Evolutionary conservation across 768 basidiomycete genomes (phyloP).

Genomic region (Inosperma sp.): DNA sequence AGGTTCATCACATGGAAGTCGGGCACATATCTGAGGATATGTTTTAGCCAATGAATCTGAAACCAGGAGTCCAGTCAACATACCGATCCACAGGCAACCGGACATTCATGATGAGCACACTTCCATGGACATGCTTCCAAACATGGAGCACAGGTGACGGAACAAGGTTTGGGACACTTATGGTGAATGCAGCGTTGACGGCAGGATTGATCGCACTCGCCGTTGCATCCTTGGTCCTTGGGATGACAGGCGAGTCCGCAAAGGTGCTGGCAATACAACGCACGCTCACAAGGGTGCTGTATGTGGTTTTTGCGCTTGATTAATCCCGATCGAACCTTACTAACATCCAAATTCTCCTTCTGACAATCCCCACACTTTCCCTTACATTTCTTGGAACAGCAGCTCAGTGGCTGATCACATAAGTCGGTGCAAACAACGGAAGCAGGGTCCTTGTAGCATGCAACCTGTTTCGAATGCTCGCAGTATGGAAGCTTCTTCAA

Average conservation of each 20-base stretch:
- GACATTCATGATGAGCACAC: slow-evolving; percentile 53
- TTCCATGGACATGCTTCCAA: slow-evolving; percentile 57
- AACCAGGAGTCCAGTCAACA: slow-evolving; percentile 25
- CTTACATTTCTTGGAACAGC: slow-evolving; percentile 50
- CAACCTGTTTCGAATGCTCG: slow-evolving; percentile 47
- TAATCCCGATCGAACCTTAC: neutral
- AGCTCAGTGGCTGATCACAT: slow-evolving; percentile 45
- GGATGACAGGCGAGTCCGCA: slow-evolving; percentile 47
- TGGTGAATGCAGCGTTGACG: slow-evolving; percentile 55
- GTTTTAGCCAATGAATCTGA: neutral
- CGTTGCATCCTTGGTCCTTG: slow-evolving; percentile 43
- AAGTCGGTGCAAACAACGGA: slow-evolving; percentile 33
- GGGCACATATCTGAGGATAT: slow-evolving; percentile 50
- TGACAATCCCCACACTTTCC: slow-evolving; percentile 50
- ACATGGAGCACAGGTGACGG: slow-evolving; percentile 55
- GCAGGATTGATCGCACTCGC: slow-evolving; percentile 43
- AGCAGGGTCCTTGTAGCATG: slow-evolving; percentile 45
- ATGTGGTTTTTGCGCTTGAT: slow-evolving; percentile 35
- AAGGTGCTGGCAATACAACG: slow-evolving; percentile 50
- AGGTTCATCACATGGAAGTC: slow-evolving; percentile 56
- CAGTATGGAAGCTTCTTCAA: slow-evolving; percentile 44
- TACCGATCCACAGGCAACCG: slow-evolving; percentile 66
- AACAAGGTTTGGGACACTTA: slow-evolving; percentile 45
- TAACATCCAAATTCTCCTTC: slow-evolving; percentile 14
- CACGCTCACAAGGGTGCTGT: slow-evolving; percentile 39